A percentile compares a stretch with the other conserved stretches of the same genome.
Evolutionary conservation across 352 stramenopile genomes (phyloP).

Genomic region (Salisapilia sapeloensis): DNA sequence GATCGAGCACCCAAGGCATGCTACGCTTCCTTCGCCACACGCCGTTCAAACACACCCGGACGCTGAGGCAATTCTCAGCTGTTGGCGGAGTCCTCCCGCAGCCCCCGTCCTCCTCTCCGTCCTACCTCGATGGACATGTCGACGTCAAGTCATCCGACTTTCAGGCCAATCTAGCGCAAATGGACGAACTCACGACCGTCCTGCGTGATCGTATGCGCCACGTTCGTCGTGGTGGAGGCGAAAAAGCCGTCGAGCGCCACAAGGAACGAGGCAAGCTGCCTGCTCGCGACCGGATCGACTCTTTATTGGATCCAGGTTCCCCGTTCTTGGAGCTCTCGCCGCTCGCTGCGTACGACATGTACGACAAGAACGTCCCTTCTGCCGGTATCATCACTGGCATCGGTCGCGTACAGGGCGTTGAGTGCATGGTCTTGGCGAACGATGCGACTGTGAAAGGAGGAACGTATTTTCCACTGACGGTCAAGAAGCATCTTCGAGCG

Average conservation of each 20-base stretch:
- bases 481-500: constrained; percentile 94
- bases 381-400: constrained; percentile 86
- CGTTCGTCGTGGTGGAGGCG: constrained; percentile 44
- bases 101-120: constrained; percentile 9
- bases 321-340: constrained; percentile 94
- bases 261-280: constrained; percentile 58
- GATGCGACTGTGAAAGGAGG: constrained; percentile 97
- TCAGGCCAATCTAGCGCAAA: constrained; percentile 31
- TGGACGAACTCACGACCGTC: constrained; percentile 30
- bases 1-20: too few species aligned
- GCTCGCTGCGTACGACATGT: constrained; percentile 77
- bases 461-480: constrained; percentile 97
- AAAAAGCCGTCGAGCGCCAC: constrained; percentile 52
- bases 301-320: constrained; percentile 87
- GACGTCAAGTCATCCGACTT: constrained; percentile 43
- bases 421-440: constrained; percentile 96
- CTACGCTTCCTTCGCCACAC: too few species aligned
- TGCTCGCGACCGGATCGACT: constrained; percentile 88
- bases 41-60: too few species aligned
- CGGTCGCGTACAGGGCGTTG: constrained; percentile 60
- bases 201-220: constrained; percentile 19
- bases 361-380: constrained; percentile 59
- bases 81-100: too few species aligned
- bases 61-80: too few species aligned
- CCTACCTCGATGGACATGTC: constrained; percentile 41